Percentiles rank a stretch among this genome's conserved stretches.
Evolutionary conservation across 345 rosid genomes (phyloP).

Genomic region (Linum lewisii): DNA sequence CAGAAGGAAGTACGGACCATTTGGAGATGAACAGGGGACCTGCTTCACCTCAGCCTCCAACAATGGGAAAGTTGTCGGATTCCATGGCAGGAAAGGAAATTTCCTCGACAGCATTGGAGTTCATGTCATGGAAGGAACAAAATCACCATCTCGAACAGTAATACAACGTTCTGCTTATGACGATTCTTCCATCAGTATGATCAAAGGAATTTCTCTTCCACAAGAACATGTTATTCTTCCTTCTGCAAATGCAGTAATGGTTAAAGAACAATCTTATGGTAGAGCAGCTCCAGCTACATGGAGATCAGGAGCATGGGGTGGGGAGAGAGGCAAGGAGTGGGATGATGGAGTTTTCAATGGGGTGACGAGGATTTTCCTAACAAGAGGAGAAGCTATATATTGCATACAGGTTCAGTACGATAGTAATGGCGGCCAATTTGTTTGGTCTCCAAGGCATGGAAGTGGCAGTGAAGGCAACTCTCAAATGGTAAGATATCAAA

Average conservation of each 20-base stretch:
- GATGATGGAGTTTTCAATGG: conserved; percentile 18
- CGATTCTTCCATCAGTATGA: not conserved
- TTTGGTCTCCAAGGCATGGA: conserved; percentile 20
- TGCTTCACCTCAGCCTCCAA: conserved; percentile 16
- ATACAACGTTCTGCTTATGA: not conserved
- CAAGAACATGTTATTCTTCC: conserved; percentile 3
- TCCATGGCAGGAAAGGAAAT: conserved; percentile 19
- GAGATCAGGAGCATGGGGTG: conserved; percentile 21
- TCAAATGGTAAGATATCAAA: conserved; percentile 6
- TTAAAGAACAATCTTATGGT: not conserved
- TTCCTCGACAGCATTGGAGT: conserved; percentile 23
- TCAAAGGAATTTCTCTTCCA: not conserved
- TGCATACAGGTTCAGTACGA: conserved; percentile 19
- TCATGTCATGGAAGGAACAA: conserved; percentile 12
- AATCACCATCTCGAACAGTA: not conserved
- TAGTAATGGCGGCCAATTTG: conserved; percentile 16
- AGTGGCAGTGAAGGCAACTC: conserved; percentile 16
- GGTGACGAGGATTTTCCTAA: conserved; percentile 11
- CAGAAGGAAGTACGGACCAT: conserved; percentile 22
- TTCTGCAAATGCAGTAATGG: conserved; percentile 4
- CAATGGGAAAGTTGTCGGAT: conserved; percentile 17
- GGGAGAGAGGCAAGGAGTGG: conserved; percentile 18
- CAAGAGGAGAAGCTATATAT: conserved; percentile 17
- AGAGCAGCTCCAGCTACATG: not conserved
- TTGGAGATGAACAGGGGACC: conserved; percentile 23